phyloP scores from a whole-genome alignment of 163 green algal genomes.

The Coccomyxa subellipsoidea region DNA sequence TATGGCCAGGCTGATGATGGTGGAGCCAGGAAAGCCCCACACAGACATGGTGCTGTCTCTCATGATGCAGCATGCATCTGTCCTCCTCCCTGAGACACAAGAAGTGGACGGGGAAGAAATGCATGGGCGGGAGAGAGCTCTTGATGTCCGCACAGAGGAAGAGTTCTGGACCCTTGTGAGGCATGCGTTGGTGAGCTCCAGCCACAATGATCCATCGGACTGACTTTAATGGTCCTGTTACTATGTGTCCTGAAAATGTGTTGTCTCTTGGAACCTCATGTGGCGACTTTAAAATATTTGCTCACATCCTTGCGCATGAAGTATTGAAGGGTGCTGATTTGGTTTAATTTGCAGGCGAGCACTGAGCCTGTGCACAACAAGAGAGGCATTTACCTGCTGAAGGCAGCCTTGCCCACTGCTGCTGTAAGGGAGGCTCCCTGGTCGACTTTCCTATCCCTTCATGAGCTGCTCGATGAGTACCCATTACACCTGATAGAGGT shows the following conservation, averaged over 20 bases:
- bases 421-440: neutral
- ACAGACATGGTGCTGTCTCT: neutral
- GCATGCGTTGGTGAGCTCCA: neutral
- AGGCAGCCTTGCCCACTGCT: neutral
- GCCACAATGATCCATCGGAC: too few species aligned
- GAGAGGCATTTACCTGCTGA: neutral
- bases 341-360: neutral
- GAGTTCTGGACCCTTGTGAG: neutral
- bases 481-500: neutral
- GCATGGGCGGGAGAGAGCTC: neutral
- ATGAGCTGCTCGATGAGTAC: conserved; percentile 4
- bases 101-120: neutral
- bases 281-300: too few species aligned
- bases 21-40: neutral
- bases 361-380: neutral
- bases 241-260: too few species aligned
- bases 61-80: neutral
- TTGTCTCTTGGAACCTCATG: too few species aligned
- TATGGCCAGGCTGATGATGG: neutral
- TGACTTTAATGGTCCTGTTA: too few species aligned
- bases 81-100: neutral
- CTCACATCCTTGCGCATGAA: too few species aligned
- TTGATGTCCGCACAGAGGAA: neutral
- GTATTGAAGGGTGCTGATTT: too few species aligned
- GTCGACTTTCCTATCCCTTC: neutral